Percentiles rank a stretch among this genome's conserved stretches.
Conservation (phyloP, 108 stramenopile species). For the Mayamaea pseudoterrestris region DNA sequence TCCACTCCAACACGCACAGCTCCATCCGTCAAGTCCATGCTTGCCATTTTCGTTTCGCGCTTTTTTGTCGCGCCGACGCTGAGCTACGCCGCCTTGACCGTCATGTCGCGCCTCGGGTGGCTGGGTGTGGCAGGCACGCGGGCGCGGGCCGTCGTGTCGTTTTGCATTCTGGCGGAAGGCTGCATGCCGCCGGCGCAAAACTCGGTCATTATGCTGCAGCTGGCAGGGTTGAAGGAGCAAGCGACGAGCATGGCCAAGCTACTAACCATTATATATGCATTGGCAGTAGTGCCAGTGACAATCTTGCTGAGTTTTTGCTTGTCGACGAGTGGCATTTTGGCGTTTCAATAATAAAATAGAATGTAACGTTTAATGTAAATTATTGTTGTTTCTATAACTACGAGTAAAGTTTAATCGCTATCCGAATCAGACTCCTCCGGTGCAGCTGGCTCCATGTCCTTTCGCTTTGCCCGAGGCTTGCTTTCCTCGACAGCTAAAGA, state of each 20-base stretch:
- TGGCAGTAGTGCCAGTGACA: conserved; percentile 22
- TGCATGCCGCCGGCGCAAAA: conserved; percentile 43
- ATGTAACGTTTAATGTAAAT: too few species aligned
- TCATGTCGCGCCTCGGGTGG: too few species aligned
- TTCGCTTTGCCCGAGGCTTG: too few species aligned
- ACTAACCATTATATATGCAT: conserved; percentile 16
- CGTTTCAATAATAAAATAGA: background rate
- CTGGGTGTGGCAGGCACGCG: too few species aligned
- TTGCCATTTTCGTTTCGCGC: background rate
- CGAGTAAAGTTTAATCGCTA: too few species aligned
- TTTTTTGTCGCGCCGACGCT: background rate
- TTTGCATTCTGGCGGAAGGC: conserved; percentile 23
- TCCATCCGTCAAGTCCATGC: too few species aligned
- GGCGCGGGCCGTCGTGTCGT: conserved; percentile 13
- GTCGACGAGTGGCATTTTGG: background rate
- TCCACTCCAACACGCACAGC: too few species aligned
- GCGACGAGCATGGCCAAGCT: conserved; percentile 21
- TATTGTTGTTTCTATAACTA: too few species aligned
- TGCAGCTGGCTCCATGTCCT: too few species aligned
- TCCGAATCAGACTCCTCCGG: too few species aligned
- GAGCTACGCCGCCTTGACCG: background rate
- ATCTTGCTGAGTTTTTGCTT: conserved; percentile 1
- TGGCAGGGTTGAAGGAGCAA: conserved; percentile 15
- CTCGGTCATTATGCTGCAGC: conserved; percentile 27
- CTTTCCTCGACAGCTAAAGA: too few species aligned